phyloP scores from a whole-genome alignment of 1,284 basidiomycete species.

The Coriolopsis trogii region DNA sequence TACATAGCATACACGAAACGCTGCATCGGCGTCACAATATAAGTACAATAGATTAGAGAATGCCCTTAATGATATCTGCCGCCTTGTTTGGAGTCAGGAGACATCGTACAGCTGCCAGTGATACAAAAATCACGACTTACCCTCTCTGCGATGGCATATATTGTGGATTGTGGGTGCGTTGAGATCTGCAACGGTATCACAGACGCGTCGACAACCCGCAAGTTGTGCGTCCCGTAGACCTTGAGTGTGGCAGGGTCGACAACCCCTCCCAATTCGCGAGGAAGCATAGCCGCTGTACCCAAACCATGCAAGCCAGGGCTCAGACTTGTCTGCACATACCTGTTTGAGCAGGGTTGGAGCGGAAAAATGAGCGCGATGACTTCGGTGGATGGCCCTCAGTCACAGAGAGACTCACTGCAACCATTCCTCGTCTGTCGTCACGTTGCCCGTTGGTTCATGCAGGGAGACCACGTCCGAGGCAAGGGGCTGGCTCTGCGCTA shows the following conservation, averaged over 20 bases:
- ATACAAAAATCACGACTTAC: too few species aligned
- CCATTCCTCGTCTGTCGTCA: constrained; percentile 7
- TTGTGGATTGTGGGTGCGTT: constrained; percentile 35
- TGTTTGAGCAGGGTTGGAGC: background rate
- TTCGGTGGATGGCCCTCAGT: too few species aligned
- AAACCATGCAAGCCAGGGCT: constrained; percentile 3
- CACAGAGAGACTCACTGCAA: background rate
- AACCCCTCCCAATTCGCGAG: constrained; percentile 39
- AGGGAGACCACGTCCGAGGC: constrained; percentile 2
- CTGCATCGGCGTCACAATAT: too few species aligned
- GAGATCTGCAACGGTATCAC: constrained; percentile 51
- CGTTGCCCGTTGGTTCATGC: constrained; percentile 1
- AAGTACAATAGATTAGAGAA: too few species aligned
- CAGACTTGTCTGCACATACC: background rate
- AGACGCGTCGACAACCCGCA: constrained; percentile 56
- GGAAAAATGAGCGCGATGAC: background rate
- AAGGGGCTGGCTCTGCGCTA: constrained; percentile 4
- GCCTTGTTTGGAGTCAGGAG: background rate
- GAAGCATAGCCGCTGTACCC: constrained; percentile 12
- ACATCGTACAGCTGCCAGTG: too few species aligned
- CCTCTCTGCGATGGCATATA: constrained; percentile 24
- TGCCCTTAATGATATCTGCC: constrained; percentile 3
- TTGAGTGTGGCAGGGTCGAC: constrained; percentile 54
- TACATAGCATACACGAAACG: too few species aligned
- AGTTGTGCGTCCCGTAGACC: constrained; percentile 61